Conservation (phyloP, 257 asterid genomes). For the Eucommia ulmoides region DNA sequence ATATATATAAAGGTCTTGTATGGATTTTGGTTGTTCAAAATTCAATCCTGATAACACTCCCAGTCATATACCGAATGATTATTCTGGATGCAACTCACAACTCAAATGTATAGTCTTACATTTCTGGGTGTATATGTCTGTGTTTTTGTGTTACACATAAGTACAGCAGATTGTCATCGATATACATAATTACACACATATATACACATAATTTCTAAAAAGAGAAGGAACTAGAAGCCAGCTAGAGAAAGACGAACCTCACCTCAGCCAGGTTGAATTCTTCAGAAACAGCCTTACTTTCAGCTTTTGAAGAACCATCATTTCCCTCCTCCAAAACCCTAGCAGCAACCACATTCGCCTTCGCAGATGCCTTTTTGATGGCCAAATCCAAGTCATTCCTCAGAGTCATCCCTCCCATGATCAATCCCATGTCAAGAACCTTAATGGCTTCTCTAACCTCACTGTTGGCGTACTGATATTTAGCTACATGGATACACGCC, state of each 20-base stretch:
- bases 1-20: no score
- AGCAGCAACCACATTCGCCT: slow-evolving; percentile 6
- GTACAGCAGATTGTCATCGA: background rate
- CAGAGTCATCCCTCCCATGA: slow-evolving; percentile 73
- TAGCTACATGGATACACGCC: slow-evolving; percentile 81
- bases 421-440: slow-evolving; percentile 82
- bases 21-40: no score
- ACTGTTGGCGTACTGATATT: slow-evolving; percentile 36
- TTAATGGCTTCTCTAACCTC: slow-evolving; percentile 39
- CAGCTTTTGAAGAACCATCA: slow-evolving; percentile 22
- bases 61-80: no score
- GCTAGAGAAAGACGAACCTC: slow-evolving; percentile 50
- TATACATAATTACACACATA: background rate
- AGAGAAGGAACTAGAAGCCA: background rate
- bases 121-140: background rate
- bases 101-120: no score
- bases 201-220: background rate
- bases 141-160: background rate
- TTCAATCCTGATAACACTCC: no score
- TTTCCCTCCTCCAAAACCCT: slow-evolving; percentile 5
- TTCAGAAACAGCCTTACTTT: slow-evolving; percentile 14
- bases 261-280: slow-evolving; percentile 76
- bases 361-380: slow-evolving; percentile 16
- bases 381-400: slow-evolving; percentile 49
- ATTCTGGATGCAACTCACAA: no score